Conservation (phyloP, 164 flowering plant genomes). For the Cinnamomum micranthum region DNA sequence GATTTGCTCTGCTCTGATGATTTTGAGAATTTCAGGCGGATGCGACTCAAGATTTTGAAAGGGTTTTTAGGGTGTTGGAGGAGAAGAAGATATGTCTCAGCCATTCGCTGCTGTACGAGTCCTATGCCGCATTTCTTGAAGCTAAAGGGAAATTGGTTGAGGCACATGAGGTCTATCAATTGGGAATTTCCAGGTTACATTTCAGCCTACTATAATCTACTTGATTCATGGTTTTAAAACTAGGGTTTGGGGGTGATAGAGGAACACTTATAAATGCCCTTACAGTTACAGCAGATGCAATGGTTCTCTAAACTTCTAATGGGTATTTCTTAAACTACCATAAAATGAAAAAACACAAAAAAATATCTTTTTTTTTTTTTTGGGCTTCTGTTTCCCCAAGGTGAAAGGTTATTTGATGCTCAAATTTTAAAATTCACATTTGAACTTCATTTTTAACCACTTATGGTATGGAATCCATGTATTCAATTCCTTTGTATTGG, state of each 20-base stretch:
- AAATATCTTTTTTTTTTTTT: no score
- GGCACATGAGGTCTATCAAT: conserved; percentile 52
- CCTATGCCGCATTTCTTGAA: conserved; percentile 66
- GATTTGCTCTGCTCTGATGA: not conserved
- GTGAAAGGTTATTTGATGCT: no score
- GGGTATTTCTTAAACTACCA: not conserved
- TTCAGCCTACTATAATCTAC: not conserved
- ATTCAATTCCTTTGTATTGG: no score
- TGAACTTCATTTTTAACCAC: not conserved
- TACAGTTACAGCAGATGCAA: not conserved
- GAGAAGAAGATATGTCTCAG: conserved; percentile 40
- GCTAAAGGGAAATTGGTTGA: conserved; percentile 57
- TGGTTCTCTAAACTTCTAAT: not conserved
- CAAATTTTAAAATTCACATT: not conserved
- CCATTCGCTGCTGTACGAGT: conserved; percentile 55
- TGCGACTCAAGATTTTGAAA: conserved; percentile 43
- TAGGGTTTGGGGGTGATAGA: not conserved
- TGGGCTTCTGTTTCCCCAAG: no score
- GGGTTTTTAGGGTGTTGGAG: conserved; percentile 49
- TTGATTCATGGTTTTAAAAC: not conserved
- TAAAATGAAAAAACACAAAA: not conserved
- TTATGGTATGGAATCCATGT: no score
- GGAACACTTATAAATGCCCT: not conserved
- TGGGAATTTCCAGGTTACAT: conserved; percentile 70
- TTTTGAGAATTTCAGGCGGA: conserved; percentile 45